Base-by-base conservation (phyloP, 257 asterid species). In the Pogostemon cablin region DNA sequence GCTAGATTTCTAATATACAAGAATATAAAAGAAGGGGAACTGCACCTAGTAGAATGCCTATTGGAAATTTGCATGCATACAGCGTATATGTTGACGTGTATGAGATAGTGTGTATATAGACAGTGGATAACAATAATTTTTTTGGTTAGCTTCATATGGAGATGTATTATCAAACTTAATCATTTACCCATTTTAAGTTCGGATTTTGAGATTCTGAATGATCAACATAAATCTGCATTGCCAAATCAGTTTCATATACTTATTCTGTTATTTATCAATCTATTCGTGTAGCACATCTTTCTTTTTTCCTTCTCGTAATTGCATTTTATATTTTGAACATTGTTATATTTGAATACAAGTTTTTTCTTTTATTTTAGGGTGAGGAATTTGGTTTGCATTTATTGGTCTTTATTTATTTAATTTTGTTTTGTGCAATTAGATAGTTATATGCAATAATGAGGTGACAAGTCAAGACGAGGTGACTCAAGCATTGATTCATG, bases 401-500 rank as follows among this genome's bases (percentile, higher is more conserved):
- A 39, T 8, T 10, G 37, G 32, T 69, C 40, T 65, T 57, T 43
- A 9, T 25, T 25, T 65, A 4, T n/a, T 38, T 5, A 44, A 57
- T 53, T n/a, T 34, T 62, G 25, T 64, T 41, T 46, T 75, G 60
- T 52, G 64, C 25, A 5, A 61, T 62, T 42, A 87, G 96, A 85
- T 92, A 75, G 7, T 71, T 2, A 89, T 91, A 3, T 93, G 97
- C 66, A 78, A 91, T 67, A 89, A 93, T 73, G 82, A 82, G 62
- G 8, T 87, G 87, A 71, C 59, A 35, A 5, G 80, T 7, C 91
- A 87, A 82, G 96, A 91, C 77, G 96, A 93, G 69, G 97, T 93
- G 65, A 84, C 80, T 72, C 98, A 93, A 80, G 90, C 80, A n/a
- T 84, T 93, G 75, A 87, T 86, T 79, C 99, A 91, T 60, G 99